phyloP scores from a whole-genome alignment of 1,284 basidiomycete genomes.

The Puccinia brachypodii region DNA sequence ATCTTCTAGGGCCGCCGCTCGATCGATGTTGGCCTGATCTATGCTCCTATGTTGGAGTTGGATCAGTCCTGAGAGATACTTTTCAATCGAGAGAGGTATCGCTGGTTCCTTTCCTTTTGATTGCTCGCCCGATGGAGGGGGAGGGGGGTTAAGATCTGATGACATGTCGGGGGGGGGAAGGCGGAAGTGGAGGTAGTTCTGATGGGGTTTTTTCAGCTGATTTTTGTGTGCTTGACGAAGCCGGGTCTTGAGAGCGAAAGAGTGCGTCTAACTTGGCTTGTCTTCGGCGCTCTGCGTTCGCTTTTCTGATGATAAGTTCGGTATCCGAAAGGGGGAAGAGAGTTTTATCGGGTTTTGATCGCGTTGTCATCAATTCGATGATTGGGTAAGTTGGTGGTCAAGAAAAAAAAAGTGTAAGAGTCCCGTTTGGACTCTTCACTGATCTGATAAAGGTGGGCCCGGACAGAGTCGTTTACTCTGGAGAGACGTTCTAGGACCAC shows the following conservation, averaged over 20 bases:
- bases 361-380: neutral
- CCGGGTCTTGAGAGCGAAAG: neutral
- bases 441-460: neutral
- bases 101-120: no score
- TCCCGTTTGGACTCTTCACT: neutral
- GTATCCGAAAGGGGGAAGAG: neutral
- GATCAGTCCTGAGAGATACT: neutral
- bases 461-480: neutral
- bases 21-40: neutral
- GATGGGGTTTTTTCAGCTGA: no score
- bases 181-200: no score
- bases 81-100: neutral
- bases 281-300: neutral
- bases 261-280: neutral
- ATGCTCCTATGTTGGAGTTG: slow-evolving; percentile 8
- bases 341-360: neutral
- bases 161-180: no score
- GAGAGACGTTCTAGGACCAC: neutral
- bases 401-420: slow-evolving; percentile 19
- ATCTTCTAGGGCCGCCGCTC: neutral
- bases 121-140: neutral
- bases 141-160: no score
- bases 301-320: neutral
- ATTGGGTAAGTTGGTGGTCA: neutral
- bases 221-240: no score